Evolutionary conservation across 768 basidiomycete species (phyloP).

Genomic region (Suillus subaureus): DNA sequence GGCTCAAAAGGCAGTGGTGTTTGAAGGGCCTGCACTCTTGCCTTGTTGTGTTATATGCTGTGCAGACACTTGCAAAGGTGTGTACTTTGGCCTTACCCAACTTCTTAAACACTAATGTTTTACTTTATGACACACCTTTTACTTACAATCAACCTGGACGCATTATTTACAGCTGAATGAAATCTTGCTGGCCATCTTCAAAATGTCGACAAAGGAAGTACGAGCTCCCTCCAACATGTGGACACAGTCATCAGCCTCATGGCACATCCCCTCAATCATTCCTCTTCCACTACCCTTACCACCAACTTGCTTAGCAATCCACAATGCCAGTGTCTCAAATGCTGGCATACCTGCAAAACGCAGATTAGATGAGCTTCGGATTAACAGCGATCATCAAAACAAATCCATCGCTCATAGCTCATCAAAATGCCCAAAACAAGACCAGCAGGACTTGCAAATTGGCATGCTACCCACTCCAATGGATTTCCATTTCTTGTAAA

Average conservation of each 20-base stretch:
- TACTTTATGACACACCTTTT: neutral
- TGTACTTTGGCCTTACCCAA: neutral
- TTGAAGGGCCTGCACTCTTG: slow-evolving; percentile 1
- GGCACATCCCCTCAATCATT: neutral
- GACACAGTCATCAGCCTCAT: neutral
- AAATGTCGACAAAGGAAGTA: neutral
- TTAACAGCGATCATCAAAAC: no score
- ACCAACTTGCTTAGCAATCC: neutral
- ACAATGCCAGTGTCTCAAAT: neutral
- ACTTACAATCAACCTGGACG: neutral
- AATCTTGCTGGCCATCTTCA: neutral
- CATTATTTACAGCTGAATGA: neutral
- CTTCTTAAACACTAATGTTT: neutral
- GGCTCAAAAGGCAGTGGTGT: slow-evolving; percentile 1
- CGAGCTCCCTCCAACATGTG: neutral
- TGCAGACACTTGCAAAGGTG: neutral
- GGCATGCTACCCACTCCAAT: neutral
- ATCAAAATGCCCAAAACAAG: neutral
- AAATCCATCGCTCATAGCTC: neutral
- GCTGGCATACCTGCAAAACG: neutral
- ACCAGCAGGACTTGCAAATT: neutral
- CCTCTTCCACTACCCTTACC: neutral
- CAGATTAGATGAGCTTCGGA: neutral
- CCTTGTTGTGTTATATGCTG: neutral
- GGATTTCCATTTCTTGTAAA: neutral